phyloP scores from a whole-genome alignment of 192 early-diverging fungal genomes.

The Rhizophagus sp. region DNA sequence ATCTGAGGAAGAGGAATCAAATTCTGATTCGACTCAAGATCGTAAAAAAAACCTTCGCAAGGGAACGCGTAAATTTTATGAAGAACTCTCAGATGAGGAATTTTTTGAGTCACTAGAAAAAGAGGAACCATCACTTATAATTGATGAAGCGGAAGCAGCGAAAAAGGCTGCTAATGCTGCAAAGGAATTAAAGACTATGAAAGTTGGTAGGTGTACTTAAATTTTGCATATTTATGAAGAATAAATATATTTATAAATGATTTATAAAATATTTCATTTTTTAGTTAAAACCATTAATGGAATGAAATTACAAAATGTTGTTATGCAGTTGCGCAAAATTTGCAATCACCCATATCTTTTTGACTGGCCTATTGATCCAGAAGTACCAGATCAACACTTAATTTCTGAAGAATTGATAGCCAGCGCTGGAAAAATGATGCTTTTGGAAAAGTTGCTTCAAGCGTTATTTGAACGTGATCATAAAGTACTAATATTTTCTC shows the following conservation, averaged over 20 bases:
- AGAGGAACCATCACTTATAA: background rate
- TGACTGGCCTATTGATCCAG: constrained; percentile 71
- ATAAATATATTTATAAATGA: background rate
- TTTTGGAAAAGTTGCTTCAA: constrained; percentile 82
- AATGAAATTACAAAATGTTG: constrained; percentile 80
- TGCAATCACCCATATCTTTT: constrained; percentile 98
- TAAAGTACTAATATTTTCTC: constrained; percentile 93
- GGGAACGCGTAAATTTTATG: constrained; percentile 29
- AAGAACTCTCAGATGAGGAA: constrained; percentile 41
- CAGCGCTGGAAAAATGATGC: constrained; percentile 84
- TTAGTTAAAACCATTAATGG: constrained; percentile 50
- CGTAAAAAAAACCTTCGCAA: constrained; percentile 26
- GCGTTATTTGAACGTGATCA: constrained; percentile 78
- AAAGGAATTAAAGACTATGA: background rate
- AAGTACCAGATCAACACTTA: constrained; percentile 48
- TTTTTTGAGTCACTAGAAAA: constrained; percentile 51
- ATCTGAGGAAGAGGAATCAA: background rate
- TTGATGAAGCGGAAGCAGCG: background rate
- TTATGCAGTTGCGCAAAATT: constrained; percentile 93
- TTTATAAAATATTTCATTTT: background rate
- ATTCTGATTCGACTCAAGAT: background rate
- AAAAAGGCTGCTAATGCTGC: background rate
- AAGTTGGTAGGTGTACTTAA: background rate
- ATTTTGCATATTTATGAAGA: background rate
- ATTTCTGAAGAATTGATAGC: constrained; percentile 60